phyloP scores from a whole-genome alignment of 1,139 yeast species.

The Saccharomyces hybrid region DNA sequence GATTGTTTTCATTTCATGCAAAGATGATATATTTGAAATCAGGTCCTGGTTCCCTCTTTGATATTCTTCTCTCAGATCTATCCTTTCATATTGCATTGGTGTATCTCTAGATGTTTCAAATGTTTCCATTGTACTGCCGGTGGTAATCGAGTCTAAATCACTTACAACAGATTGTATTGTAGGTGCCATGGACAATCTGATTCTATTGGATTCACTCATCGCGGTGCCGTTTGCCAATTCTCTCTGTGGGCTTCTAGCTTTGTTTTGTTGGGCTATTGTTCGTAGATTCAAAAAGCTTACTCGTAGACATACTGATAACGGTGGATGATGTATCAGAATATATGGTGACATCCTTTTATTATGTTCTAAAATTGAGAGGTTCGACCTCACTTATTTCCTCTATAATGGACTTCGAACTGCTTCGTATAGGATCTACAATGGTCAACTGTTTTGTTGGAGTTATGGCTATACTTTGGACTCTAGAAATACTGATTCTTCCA shows the following conservation, averaged over 20 bases:
- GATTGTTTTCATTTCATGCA: background rate
- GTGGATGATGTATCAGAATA: slow-evolving; percentile 10
- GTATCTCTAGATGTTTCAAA: slow-evolving; percentile 2
- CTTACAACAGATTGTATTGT: slow-evolving; percentile 21
- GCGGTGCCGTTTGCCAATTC: background rate
- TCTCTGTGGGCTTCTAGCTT: background rate
- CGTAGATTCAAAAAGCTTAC: slow-evolving; percentile 14
- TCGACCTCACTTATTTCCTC: slow-evolving; percentile 11
- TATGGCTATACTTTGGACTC: slow-evolving; percentile 9
- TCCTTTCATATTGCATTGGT: background rate
- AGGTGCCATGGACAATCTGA: slow-evolving; percentile 14
- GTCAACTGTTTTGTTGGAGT: slow-evolving; percentile 5
- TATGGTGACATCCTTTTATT: slow-evolving; percentile 3
- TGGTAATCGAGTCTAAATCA: slow-evolving; percentile 3
- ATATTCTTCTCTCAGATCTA: slow-evolving; percentile 11
- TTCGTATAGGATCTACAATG: slow-evolving; percentile 6
- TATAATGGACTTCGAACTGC: background rate
- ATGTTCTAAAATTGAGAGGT: slow-evolving; percentile 17
- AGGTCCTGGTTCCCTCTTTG: slow-evolving; percentile 3
- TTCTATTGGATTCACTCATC: background rate
- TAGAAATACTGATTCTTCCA: slow-evolving; percentile 30
- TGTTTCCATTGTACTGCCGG: slow-evolving; percentile 8
- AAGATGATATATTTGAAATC: background rate
- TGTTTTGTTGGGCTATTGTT: slow-evolving; percentile 14
- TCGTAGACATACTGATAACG: slow-evolving; percentile 15